Evolutionary conservation across 805 yeast species (phyloP).

Genomic region (Starmera caribaea): DNA sequence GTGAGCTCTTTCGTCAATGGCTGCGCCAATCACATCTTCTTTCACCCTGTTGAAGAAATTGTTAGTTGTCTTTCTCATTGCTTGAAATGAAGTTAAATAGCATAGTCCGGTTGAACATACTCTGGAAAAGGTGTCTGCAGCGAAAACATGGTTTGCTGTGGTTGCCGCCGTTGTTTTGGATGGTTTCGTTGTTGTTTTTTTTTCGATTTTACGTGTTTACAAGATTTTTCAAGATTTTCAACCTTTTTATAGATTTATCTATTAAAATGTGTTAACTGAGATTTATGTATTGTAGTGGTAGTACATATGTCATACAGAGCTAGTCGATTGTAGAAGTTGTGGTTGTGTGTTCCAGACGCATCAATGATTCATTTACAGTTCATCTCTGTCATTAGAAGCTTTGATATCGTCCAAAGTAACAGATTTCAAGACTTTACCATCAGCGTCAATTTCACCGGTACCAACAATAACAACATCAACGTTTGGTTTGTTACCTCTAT

Average conservation of each 20-base stretch:
- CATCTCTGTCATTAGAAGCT: conserved; percentile 22
- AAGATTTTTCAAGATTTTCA: no score
- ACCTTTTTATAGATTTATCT: no score
- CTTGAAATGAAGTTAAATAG: no score
- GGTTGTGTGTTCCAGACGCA: no score
- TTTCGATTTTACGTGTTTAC: no score
- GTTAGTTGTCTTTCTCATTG: no score
- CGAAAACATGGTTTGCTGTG: conserved; percentile 16
- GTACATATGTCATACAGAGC: no score
- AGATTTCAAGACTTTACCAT: conserved; percentile 15
- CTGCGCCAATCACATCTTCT: conserved; percentile 49
- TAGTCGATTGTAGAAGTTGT: no score
- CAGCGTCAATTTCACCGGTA: conserved; percentile 55
- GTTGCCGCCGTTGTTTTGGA: no score
- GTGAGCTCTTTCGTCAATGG: conserved; percentile 54
- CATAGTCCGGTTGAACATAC: conserved; percentile 21
- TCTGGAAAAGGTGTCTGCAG: conserved; percentile 60
- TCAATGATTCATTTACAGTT: conserved; percentile 18
- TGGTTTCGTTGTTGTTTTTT: no score
- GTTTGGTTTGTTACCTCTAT: conserved; percentile 62
- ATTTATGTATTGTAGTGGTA: conserved; percentile 4
- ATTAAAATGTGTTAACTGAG: no score
- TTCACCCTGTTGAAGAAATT: conserved; percentile 32
- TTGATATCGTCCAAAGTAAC: conserved; percentile 12
- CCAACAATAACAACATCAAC: conserved; percentile 54